Conservation (phyloP, 148 eudicot genomes). For the Tetragonia tetragonoides region DNA sequence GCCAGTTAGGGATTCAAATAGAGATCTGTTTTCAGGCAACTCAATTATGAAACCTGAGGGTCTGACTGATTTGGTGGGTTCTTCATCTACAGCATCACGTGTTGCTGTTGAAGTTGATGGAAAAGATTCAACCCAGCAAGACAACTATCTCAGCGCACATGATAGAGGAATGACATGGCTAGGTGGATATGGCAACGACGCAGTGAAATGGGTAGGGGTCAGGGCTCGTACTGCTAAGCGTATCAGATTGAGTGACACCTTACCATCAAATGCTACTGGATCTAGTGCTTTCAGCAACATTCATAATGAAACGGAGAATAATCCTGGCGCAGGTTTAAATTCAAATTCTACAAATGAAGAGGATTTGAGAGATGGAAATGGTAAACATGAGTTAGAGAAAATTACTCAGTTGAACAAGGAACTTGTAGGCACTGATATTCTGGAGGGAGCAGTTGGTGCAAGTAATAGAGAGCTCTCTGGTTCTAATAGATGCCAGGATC, state of each 20-base stretch:
- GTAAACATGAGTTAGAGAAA: slow-evolving; percentile 28
- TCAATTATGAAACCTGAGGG: slow-evolving; percentile 22
- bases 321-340: slow-evolving; percentile 17
- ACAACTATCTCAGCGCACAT: slow-evolving; percentile 18
- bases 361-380: slow-evolving; percentile 12
- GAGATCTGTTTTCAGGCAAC: slow-evolving; percentile 27
- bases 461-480: slow-evolving; percentile 18
- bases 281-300: slow-evolving; percentile 30
- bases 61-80: slow-evolving; percentile 40
- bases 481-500: slow-evolving; percentile 21
- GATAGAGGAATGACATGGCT: slow-evolving; percentile 43
- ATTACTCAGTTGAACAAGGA: slow-evolving; percentile 16
- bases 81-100: slow-evolving; percentile 45
- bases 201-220: slow-evolving; percentile 78
- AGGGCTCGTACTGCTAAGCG: slow-evolving; percentile 81
- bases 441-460: slow-evolving; percentile 20
- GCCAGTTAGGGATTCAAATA: slow-evolving; percentile 54
- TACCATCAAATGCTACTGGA: slow-evolving; percentile 30
- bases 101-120: slow-evolving; percentile 28
- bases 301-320: slow-evolving; percentile 26
- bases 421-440: slow-evolving; percentile 18
- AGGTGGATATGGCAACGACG: slow-evolving; percentile 39
- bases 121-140: slow-evolving; percentile 24
- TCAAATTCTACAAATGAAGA: slow-evolving; percentile 26
- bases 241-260: slow-evolving; percentile 37